phyloP scores from a whole-genome alignment of 2,329 filamentous ascomycete genomes.

The Fusarium sp. region DNA sequence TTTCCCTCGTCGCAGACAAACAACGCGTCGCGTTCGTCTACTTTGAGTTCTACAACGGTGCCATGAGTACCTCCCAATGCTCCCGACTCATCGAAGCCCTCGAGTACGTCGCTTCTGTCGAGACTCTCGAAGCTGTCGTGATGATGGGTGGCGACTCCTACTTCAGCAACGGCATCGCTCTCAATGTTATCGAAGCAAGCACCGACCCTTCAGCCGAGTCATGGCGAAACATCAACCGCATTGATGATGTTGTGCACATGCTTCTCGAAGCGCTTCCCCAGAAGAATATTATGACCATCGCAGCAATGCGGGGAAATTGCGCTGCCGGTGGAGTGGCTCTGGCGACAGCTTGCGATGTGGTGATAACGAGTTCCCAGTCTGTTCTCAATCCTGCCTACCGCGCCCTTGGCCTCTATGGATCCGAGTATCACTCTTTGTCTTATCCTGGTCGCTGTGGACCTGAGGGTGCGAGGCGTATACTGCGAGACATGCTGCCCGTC shows the following conservation, averaged over 20 bases:
- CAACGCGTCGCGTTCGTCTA: constrained; percentile 23
- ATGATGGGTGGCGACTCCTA: constrained; percentile 33
- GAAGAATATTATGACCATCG: constrained; percentile 6
- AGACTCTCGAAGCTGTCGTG: constrained; percentile 12
- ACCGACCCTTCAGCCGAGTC: constrained; percentile 20
- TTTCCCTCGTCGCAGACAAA: not conserved
- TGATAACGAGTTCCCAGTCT: constrained; percentile 19
- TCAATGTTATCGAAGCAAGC: constrained; percentile 35
- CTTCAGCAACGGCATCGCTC: constrained; percentile 35
- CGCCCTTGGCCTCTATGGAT: constrained; percentile 29
- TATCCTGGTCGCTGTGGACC: constrained; percentile 16
- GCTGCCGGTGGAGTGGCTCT: constrained; percentile 34
- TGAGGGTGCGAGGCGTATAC: not conserved
- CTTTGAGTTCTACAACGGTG: constrained; percentile 34
- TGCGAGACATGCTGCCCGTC: constrained; percentile 15
- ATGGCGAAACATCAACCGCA: constrained; percentile 33
- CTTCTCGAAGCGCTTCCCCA: constrained; percentile 8
- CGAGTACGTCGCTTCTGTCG: constrained; percentile 1
- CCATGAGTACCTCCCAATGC: constrained; percentile 32
- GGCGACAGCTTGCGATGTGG: constrained; percentile 30
- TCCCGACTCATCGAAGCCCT: constrained; percentile 30
- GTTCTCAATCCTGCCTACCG: constrained; percentile 35
- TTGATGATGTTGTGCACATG: constrained; percentile 15
- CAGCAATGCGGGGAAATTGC: constrained; percentile 30
- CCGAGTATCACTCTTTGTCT: constrained; percentile 33